These are phyloP conservation scores for Citrullus mucosospermus DNA, from an alignment of 306 rosid genomes.

Conservation along the genomic window DNA sequence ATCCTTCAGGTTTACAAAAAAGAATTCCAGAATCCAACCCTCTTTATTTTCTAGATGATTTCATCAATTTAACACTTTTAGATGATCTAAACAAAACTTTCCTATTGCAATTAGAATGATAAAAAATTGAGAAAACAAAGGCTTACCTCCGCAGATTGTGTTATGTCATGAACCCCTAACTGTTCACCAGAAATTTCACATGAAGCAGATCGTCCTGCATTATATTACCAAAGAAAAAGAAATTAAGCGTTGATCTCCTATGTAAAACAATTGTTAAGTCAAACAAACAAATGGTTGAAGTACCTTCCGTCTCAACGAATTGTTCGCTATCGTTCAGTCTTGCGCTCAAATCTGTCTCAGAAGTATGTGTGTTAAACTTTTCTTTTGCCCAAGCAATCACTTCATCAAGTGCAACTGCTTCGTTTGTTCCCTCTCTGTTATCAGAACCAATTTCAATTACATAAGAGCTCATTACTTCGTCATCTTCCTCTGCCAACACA, in stretches of 20 bases:
- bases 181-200: constrained; percentile 10
- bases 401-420: constrained; percentile 53
- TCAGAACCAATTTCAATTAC: constrained; percentile 63
- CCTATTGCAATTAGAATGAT: not conserved
- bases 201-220: constrained; percentile 35
- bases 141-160: constrained; percentile 49
- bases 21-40: not conserved
- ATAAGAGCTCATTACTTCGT: constrained; percentile 65
- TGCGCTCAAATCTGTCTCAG: constrained; percentile 39
- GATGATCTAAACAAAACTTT: not conserved
- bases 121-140: not conserved
- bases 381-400: constrained; percentile 98
- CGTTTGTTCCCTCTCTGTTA: constrained; percentile 53
- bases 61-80: not conserved
- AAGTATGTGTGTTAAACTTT: constrained; percentile 40
- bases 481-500: constrained; percentile 22
- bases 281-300: not conserved
- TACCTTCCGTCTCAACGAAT: constrained; percentile 34
- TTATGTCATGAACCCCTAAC: constrained; percentile 15
- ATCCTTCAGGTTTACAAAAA: not conserved
- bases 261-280: not conserved
- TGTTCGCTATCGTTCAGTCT: constrained; percentile 23
- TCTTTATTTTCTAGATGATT: not conserved
- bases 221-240: not conserved
- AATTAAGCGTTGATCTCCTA: not conserved